Evolutionary conservation across 2,329 filamentous ascomycete species (phyloP).

Genomic region (Teratosphaeria gauchensis): DNA sequence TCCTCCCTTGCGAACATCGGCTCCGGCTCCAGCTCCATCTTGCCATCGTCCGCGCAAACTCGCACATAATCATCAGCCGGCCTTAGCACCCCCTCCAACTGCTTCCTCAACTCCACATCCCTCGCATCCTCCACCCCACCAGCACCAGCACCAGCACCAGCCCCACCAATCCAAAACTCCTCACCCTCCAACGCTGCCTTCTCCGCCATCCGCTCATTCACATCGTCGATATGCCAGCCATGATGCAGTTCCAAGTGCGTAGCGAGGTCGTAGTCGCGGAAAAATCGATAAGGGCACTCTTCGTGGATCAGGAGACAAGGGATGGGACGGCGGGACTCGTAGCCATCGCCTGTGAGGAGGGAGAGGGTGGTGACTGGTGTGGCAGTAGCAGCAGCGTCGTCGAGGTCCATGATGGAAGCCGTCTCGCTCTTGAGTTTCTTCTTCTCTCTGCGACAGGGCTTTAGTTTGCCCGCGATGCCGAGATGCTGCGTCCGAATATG

Average conservation of each 20-base stretch:
- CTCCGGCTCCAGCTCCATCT: background rate
- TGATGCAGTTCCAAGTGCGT: slow-evolving; percentile 43
- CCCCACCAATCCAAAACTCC: slow-evolving; percentile 39
- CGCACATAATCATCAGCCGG: too few species aligned
- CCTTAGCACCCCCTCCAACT: background rate
- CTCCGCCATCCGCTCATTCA: slow-evolving; percentile 29
- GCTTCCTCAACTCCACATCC: background rate
- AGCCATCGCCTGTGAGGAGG: slow-evolving; percentile 48
- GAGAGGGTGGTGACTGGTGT: slow-evolving; percentile 6
- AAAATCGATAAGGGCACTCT: slow-evolving; percentile 46
- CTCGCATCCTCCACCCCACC: background rate
- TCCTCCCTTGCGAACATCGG: too few species aligned
- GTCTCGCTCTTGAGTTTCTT: slow-evolving; percentile 1
- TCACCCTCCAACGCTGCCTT: slow-evolving; percentile 32
- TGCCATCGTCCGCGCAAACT: too few species aligned
- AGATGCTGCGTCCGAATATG: slow-evolving; percentile 79
- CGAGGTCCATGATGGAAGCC: slow-evolving; percentile 5
- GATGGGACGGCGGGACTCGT: slow-evolving; percentile 42
- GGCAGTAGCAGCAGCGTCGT: slow-evolving; percentile 1
- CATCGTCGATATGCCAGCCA: slow-evolving; percentile 29
- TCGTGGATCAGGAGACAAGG: slow-evolving; percentile 43
- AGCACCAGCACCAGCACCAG: slow-evolving; percentile 6
- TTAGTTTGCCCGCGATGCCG: slow-evolving; percentile 33
- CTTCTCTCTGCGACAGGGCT: slow-evolving; percentile 4
- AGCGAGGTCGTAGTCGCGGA: slow-evolving; percentile 48